Base-by-base conservation (phyloP, 2,329 filamentous ascomycete genomes). In the Graphilbum fragrans region DNA sequence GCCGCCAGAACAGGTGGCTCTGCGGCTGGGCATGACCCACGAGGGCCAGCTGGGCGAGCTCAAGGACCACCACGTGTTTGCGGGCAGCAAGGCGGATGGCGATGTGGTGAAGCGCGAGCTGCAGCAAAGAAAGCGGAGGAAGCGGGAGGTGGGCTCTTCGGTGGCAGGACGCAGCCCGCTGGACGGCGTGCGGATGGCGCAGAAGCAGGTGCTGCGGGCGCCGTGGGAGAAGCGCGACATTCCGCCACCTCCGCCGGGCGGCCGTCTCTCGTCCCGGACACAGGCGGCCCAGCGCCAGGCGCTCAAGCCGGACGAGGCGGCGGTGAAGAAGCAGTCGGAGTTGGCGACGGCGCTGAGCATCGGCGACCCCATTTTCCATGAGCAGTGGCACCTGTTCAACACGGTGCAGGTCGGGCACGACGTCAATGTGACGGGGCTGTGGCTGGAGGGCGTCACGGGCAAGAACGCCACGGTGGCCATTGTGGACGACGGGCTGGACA, bases 371-470 rank as follows among this genome's bases (percentile, higher is more conserved):
- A 94, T 94, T 40, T 98, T 96, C 62, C 69, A 74, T 34, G 82
- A 93, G 43, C 92, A 98, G 62, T 98, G 92, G 92, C 92, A 98
- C 69, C 66, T 98, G 37, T 80, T 83, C 65, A 98, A 98, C 57
- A 70, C 82, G 0, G 58, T 82, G 6, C 78, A 94, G 52, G 57
- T 77, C 1, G 90, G 88, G 6, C 85, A 96, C 61, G 92, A 98
- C 58, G 74, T 98, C 54, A 98, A 98, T 54, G 87, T 96, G n/a
- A 94, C 87, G 0, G 86, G 80, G 12, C 72, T 96, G 6, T 98
- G 92, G 92, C 58, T 86, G 52, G 77, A 92, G 51, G 90, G 88
- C 5, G 80, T 95, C 43, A 96, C 90, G 0, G 92, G 92, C 41
- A 77, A 86, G 53, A 90, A 90, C 46, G 74, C 83, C 17, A 94